Evolutionary conservation across 2,329 filamentous ascomycete species (phyloP), one percentile per base, ranked within the genome.

Genomic region (Xylaria sp.): DNA sequence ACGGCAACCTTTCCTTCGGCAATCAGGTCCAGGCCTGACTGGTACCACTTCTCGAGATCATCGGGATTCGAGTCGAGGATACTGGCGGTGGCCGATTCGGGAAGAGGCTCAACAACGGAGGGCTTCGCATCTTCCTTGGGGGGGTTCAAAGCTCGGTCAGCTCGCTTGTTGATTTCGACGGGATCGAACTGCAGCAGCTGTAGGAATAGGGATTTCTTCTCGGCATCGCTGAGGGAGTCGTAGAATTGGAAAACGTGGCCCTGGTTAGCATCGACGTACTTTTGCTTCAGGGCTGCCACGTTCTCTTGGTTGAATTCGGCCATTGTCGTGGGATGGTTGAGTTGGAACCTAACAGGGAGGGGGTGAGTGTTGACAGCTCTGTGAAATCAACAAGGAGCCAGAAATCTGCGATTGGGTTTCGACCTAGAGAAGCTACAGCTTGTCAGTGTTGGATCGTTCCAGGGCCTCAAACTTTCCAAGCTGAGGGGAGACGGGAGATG

Each of bases 171-270:
- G 83, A 97, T 93, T 76, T 90, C 84, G 54, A 83, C 80, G 52
- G 93, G 92, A 71, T 97, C 86, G 77, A 97, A 91, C 68, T 79
- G 80, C 61, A 83, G 82, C 56, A 97, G 83, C 76, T 97, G 94
- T 67, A 88, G 77, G 79, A 86, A 96, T 53, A 99, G 84, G 7
- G 80, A 73, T 41, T 86, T 86, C 77, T 96, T 91, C 61, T 97
- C 91, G 48, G 80, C 74, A 17, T 81, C 75, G 59, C 80, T 79
- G 59, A 99, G 87, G 59, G 87, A 83, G 69, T 97, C 91, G 78
- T 90, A 96, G 76, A 92, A 97, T 53, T 87, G 81, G 69, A 95
- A 91, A 61, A 95, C 89, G 62, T 96, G 91, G 52, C 84, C 88
- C 74, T 96, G 91, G 26, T 82, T 83, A 44, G 89, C 89, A 63